phyloP scores from a whole-genome alignment of 2,329 filamentous ascomycete genomes.

The Leptographium wingfieldii region DNA sequence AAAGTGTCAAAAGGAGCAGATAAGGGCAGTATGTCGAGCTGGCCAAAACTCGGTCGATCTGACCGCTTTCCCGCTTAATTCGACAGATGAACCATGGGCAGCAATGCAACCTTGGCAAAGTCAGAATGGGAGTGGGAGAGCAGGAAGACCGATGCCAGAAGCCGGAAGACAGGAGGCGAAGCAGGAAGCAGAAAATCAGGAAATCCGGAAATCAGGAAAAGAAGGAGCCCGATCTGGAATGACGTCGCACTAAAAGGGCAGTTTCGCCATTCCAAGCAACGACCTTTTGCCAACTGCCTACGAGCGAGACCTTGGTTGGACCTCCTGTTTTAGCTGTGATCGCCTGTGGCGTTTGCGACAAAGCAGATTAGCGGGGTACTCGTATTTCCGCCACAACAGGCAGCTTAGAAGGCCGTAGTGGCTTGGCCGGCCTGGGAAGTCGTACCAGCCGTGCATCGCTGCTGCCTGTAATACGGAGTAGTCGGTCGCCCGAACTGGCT shows the following conservation, averaged over 20 bases:
- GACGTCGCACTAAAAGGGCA: slow-evolving; percentile 1
- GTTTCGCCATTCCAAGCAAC: background rate
- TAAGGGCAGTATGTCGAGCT: background rate
- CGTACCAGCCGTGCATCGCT: too few relatives aligned
- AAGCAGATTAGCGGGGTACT: too few relatives aligned
- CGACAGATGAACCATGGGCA: background rate
- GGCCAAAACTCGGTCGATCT: background rate
- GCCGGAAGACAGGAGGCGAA: background rate
- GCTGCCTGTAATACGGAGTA: too few relatives aligned
- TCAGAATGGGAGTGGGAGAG: background rate
- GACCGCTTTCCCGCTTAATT: background rate
- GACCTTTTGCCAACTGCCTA: background rate
- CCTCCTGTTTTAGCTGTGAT: too few relatives aligned
- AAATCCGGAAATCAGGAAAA: background rate
- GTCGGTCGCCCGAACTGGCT: too few relatives aligned
- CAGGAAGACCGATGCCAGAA: background rate
- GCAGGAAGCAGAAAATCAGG: background rate
- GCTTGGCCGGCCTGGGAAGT: too few relatives aligned
- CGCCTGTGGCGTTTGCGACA: too few relatives aligned
- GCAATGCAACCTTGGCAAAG: background rate
- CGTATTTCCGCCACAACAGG: too few relatives aligned
- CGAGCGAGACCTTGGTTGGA: background rate
- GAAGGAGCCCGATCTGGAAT: background rate
- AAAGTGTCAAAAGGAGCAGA: background rate
- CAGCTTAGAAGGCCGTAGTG: too few relatives aligned